Conservation (phyloP, 2,329 filamentous ascomycete species). For the Fusarium sp. region DNA sequence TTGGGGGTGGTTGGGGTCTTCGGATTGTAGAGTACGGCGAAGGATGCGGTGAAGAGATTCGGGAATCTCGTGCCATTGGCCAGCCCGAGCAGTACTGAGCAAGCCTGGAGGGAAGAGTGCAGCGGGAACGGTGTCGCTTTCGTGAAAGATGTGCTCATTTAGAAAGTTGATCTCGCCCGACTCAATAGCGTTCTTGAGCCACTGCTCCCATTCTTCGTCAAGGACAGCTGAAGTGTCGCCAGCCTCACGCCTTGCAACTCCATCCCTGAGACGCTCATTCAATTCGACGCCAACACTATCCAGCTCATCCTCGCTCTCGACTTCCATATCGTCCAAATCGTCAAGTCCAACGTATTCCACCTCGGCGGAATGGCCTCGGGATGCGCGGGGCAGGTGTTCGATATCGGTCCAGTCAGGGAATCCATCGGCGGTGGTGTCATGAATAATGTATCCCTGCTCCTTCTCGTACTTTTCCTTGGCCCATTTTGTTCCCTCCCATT, state of each 20-base stretch:
- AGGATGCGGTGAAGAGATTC: conserved; percentile 65
- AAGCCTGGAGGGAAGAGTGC: conserved; percentile 62
- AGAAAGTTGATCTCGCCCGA: conserved; percentile 65
- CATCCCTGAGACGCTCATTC: conserved; percentile 73
- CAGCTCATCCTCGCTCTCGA: conserved; percentile 64
- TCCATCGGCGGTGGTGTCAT: conserved; percentile 77
- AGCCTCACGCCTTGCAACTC: conserved; percentile 70
- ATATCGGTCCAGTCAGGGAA: conserved; percentile 67
- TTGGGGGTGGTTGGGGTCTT: conserved; percentile 42
- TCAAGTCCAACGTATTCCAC: conserved; percentile 35
- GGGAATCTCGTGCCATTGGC: conserved; percentile 68
- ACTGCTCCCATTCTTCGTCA: conserved; percentile 80
- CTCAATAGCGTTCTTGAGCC: conserved; percentile 77
- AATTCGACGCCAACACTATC: conserved; percentile 69
- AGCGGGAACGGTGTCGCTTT: conserved; percentile 45
- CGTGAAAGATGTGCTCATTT: conserved; percentile 54
- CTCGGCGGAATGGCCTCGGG: conserved; percentile 21
- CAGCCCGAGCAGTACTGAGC: conserved; percentile 65
- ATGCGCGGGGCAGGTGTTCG: conserved; percentile 28
- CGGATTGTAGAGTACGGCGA: conserved; percentile 58
- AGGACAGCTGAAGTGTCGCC: conserved; percentile 68
- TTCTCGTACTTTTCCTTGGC: conserved; percentile 83
- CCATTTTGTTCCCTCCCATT: conserved; percentile 88
- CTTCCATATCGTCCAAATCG: conserved; percentile 53
- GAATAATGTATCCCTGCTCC: conserved; percentile 76